These are phyloP conservation scores for Suhomyces choctaworum DNA, from an alignment of 1,139 yeast species.

Conservation along the genomic window DNA sequence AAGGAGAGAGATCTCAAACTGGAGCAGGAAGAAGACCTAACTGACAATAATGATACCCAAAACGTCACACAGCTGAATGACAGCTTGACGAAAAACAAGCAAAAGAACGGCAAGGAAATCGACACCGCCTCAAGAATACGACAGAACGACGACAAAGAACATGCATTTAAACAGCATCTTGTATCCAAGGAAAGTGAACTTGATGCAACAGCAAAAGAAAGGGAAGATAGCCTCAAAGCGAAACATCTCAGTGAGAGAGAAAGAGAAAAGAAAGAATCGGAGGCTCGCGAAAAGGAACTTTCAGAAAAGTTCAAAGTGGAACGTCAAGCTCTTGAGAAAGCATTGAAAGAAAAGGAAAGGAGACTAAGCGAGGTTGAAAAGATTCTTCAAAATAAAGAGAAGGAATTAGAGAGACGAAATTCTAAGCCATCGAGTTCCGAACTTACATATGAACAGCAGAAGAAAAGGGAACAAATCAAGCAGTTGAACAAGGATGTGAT, in stretches of 20 bases:
- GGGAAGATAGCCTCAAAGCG: constrained; percentile 7
- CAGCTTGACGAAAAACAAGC: constrained; percentile 7
- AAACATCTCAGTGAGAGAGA: constrained; percentile 10
- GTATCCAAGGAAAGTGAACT: constrained; percentile 12
- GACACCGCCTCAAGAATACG: constrained; percentile 8
- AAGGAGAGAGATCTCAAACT: constrained; percentile 2
- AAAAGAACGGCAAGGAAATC: constrained; percentile 8
- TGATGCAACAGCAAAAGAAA: constrained; percentile 24
- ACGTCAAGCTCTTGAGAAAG: constrained; percentile 37
- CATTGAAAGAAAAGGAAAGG: constrained; percentile 39
- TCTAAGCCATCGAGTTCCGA: constrained; percentile 3
- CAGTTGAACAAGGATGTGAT: constrained; percentile 24
- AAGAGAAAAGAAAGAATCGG: constrained; percentile 4
- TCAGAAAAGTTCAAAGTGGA: constrained; percentile 31
- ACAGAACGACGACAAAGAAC: constrained; percentile 14
- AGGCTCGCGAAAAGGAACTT: constrained; percentile 30
- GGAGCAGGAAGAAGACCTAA: not conserved
- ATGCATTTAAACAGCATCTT: constrained; percentile 8
- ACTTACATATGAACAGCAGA: constrained; percentile 14
- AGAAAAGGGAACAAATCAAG: constrained; percentile 21
- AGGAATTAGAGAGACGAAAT: constrained; percentile 6
- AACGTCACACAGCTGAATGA: not conserved
- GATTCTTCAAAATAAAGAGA: constrained; percentile 9
- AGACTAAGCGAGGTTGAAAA: constrained; percentile 10
- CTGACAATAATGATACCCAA: not conserved